Percentiles rank a stretch among this genome's conserved stretches.
phyloP scores from a whole-genome alignment of 371 early-diverging fungal genomes.

The Mucor circinelloides region DNA sequence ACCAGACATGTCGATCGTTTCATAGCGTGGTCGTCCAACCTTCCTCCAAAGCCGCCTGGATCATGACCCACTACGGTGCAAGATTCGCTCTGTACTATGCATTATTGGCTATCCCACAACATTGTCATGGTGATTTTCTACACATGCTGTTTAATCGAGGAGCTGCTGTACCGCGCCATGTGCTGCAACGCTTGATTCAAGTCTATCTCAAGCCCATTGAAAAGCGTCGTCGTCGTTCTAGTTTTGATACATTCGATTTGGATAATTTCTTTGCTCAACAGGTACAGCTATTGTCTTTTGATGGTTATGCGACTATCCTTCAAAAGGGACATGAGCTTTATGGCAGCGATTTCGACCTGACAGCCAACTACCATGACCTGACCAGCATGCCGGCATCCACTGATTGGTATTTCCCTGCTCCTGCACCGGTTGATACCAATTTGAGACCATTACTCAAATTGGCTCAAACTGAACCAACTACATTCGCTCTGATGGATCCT shows the following conservation, averaged over 20 bases:
- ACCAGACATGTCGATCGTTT: slow-evolving; percentile 19
- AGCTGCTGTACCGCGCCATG: slow-evolving; percentile 25
- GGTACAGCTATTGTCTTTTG: slow-evolving; percentile 26
- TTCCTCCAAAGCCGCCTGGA: slow-evolving; percentile 27
- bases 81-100: slow-evolving; percentile 37
- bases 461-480: not conserved
- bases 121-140: slow-evolving; percentile 23
- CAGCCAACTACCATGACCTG: not conserved
- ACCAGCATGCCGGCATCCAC: not conserved
- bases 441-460: slow-evolving; percentile 12
- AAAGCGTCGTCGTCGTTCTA: slow-evolving; percentile 7
- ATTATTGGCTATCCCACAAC: slow-evolving; percentile 20
- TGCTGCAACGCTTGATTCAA: slow-evolving; percentile 23
- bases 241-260: not conserved
- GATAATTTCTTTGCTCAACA: slow-evolving; percentile 12
- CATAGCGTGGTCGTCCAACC: slow-evolving; percentile 3
- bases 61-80: slow-evolving; percentile 21
- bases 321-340: slow-evolving; percentile 4
- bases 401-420: slow-evolving; percentile 11
- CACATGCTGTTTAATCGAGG: slow-evolving; percentile 22
- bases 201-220: slow-evolving; percentile 20
- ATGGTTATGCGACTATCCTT: slow-evolving; percentile 28
- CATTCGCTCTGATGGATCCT: slow-evolving; percentile 9
- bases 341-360: not conserved
- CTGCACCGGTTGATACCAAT: not conserved